Evolutionary conservation across 2,329 filamentous ascomycete genomes (phyloP).

Genomic region (Talaromyces sp.): DNA sequence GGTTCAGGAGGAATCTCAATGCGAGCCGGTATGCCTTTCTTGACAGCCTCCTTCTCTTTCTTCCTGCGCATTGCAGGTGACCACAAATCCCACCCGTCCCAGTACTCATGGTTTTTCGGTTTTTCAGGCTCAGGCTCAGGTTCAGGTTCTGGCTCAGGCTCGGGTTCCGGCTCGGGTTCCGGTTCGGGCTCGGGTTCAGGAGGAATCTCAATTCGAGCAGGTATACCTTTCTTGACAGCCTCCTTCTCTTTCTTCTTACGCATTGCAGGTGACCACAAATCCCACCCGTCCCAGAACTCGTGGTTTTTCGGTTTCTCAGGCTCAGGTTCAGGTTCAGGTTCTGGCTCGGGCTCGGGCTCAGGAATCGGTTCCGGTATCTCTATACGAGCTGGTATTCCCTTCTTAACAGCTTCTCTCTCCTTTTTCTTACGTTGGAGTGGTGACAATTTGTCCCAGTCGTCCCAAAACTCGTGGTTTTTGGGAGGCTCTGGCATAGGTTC

Average conservation of each 20-base stretch:
- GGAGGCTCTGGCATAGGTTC: slow-evolving; percentile 17
- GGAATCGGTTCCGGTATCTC: slow-evolving; percentile 18
- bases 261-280: background rate
- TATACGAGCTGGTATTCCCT: slow-evolving; percentile 10
- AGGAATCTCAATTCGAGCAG: slow-evolving; percentile 4
- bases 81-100: slow-evolving; percentile 12
- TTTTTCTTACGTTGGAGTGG: slow-evolving; percentile 15
- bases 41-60: slow-evolving; percentile 38
- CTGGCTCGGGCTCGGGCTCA: slow-evolving; percentile 14
- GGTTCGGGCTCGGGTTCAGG: slow-evolving; percentile 6
- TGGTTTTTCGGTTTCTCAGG: slow-evolving; percentile 16
- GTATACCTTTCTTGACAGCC: slow-evolving; percentile 5
- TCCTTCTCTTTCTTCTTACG: slow-evolving; percentile 10
- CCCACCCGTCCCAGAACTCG: slow-evolving; percentile 11
- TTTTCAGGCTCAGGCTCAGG: slow-evolving; percentile 18
- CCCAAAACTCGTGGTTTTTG: slow-evolving; percentile 12
- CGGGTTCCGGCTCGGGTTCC: slow-evolving; percentile 24
- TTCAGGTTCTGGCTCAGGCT: slow-evolving; percentile 19
- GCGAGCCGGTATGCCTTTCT: slow-evolving; percentile 17
- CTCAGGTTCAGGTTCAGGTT: slow-evolving; percentile 19
- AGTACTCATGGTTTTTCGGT: slow-evolving; percentile 6
- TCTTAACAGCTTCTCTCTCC: slow-evolving; percentile 11
- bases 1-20: slow-evolving; percentile 33
- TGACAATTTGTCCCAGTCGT: slow-evolving; percentile 13
- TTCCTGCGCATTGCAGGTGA: slow-evolving; percentile 13